Evolutionary conservation across 257 asterid genomes (phyloP), one percentile per base, ranked within the genome.

Genomic region (Ilex aquifolium): DNA sequence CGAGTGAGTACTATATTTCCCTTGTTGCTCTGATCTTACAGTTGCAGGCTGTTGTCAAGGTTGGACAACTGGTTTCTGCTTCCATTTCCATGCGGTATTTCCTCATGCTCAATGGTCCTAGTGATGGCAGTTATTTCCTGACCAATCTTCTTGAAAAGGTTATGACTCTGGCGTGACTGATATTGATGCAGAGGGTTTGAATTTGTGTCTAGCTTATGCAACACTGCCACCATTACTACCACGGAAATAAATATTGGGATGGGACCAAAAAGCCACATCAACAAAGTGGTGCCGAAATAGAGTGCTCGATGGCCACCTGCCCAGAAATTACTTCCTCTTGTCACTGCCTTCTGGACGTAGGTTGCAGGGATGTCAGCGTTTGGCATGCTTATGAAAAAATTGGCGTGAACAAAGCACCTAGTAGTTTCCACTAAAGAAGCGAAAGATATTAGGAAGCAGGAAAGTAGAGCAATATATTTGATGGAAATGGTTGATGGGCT

Each of bases 251-350:
- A 68, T 88, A 83, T 82, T 4, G 91, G 94, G 61, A 87, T 87
- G 1, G 95, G 94, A 46, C 94, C 94, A 56, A 83, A 85, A 40
- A 81, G 71, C 95, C 94, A 85, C 12, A 81, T 32, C 73, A 85
- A 57, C 70, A 87, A 57, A 54, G 46, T 73, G 9, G 75, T 67
- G 31, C 91, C 84, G 0, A 88, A 74, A 65, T 74, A 71, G 57
- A 78, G 82, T 5, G 82, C 79, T 59, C 88, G 74, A 74, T 21
- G 31, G 76, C 70, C 27, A 0, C 27, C 27, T 21, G 76, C 70
- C 80, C 84, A 87, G 66, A 64, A 83, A 61, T 64, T 64, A 65
- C 88, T 74, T 44, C 84, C 94, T 60, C 68, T 72, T 48, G 82
- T 85, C 64, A 87, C 84, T 65, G 79, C 88, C 51, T 51, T 76